Evolutionary conservation across 1,139 yeast species (phyloP), one percentile per base, ranked within the genome.

Genomic region (Yamadazyma spencermartinsiae): DNA sequence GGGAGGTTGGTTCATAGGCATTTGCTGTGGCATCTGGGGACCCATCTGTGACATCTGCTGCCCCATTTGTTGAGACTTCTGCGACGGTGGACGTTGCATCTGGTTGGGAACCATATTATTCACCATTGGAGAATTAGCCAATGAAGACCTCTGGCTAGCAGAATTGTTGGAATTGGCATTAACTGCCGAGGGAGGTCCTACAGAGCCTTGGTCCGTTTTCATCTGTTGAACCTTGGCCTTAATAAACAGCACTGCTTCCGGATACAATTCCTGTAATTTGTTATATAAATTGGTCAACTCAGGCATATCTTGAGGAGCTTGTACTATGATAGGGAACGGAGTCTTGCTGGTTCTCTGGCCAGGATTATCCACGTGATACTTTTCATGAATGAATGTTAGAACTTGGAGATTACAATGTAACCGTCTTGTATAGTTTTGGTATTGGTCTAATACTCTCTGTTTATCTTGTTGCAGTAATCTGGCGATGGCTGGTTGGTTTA

Each of bases 231-330:
- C 61, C 42, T 70, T 74, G 56, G 66, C 55, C 49, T 72, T 78
- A 45, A 73, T 62, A 44, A 65, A 69, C 36, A 72, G 78, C 27
- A 76, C 59, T 0, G 79, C 80, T 44, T 77, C 82, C 0, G 81
- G 81, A 45, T 77, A 78, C 31, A 78, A 53, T 38, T 73, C 78
- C 45, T 76, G 78, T 36, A 78, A 58, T 38, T 70, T 60, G 26
- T 63, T 58, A 51, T 78, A 78, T 36, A 74, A 62, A 33, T 64
- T 73, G 39, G 58, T 61, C 37, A 78, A 61, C 49, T 76, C 82
- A 0, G 81, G 79, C 66, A 77, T 68, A 37, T 76, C 81, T 4
- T 69, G 71, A 2, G 82, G 82, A 5, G 83, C 72, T 3, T 76
- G 63, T 45, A 77, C 65, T 34, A 77, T 72, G 26, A 73, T 64